Conservation (phyloP, 371 early-diverging fungal species). For the Neoconidiobolus thromboides region DNA sequence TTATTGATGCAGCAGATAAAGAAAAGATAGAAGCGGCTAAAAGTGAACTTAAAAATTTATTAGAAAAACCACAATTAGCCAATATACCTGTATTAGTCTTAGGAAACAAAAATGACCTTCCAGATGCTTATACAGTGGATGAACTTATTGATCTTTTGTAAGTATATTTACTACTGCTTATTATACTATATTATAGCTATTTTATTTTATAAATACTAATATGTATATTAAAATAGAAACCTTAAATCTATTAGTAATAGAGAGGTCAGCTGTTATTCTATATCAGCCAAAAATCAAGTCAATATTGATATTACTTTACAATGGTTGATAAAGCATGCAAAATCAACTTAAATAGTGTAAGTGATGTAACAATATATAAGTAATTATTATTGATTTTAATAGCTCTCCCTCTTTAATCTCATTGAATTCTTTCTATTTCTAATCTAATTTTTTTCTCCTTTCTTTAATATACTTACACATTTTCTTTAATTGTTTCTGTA, state of each 20-base stretch:
- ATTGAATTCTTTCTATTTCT: too few species aligned
- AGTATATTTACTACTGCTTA: slow-evolving; percentile 10
- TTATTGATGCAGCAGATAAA: slow-evolving; percentile 88
- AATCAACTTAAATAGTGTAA: background rate
- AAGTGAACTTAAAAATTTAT: slow-evolving; percentile 70
- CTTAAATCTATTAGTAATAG: slow-evolving; percentile 80
- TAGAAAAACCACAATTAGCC: slow-evolving; percentile 80
- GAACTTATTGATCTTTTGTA: slow-evolving; percentile 80
- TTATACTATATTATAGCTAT: background rate
- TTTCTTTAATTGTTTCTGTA: too few species aligned
- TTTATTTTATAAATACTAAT: background rate
- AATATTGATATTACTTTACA: slow-evolving; percentile 94
- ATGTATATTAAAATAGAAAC: slow-evolving; percentile 23
- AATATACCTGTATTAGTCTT: slow-evolving; percentile 91
- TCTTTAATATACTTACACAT: too few species aligned
- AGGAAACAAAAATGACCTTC: slow-evolving; percentile 98
- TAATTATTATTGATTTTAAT: too few species aligned
- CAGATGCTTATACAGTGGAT: slow-evolving; percentile 74
- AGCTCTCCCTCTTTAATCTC: too few species aligned
- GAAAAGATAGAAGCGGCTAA: slow-evolving; percentile 78
- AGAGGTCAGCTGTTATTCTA: slow-evolving; percentile 96
- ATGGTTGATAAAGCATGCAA: slow-evolving; percentile 71
- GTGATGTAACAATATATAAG: too few species aligned
- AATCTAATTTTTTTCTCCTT: too few species aligned
- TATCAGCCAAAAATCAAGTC: slow-evolving; percentile 93